Conservation (phyloP, 2,329 filamentous ascomycete genomes). For the Bipolaris cookei region DNA sequence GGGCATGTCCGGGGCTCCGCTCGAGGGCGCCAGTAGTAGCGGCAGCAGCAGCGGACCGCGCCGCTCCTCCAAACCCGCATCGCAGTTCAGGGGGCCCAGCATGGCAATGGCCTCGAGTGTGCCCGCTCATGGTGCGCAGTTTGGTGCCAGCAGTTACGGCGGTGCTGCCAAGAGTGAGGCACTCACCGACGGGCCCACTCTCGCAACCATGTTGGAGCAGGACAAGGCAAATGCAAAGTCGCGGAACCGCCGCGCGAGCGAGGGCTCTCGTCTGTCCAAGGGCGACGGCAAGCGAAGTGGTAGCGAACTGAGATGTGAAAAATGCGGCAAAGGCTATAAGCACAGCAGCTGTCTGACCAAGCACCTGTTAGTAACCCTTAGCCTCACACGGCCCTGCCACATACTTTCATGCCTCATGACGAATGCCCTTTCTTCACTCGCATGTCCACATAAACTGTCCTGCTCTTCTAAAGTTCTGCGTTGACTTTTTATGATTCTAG, state of each 20-base stretch:
- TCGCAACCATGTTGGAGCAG: slow-evolving; percentile 55
- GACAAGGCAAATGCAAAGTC: slow-evolving; percentile 58
- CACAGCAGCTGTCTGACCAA: slow-evolving; percentile 99
- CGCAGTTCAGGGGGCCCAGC: slow-evolving; percentile 55
- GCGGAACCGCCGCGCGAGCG: slow-evolving; percentile 73
- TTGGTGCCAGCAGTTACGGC: slow-evolving; percentile 46
- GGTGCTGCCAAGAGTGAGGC: slow-evolving; percentile 59
- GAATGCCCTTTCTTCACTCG: slow-evolving; percentile 44
- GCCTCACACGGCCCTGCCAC: slow-evolving; percentile 49
- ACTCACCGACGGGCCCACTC: slow-evolving; percentile 71
- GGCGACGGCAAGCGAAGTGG: slow-evolving; percentile 79
- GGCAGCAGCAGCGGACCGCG: slow-evolving; percentile 56
- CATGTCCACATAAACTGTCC: slow-evolving; percentile 18
- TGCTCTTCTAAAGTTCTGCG: slow-evolving; percentile 29
- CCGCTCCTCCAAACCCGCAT: slow-evolving; percentile 67
- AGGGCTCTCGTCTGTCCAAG: slow-evolving; percentile 82
- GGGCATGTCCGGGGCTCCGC: slow-evolving; percentile 67
- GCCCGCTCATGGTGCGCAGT: slow-evolving; percentile 59
- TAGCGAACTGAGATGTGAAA: slow-evolving; percentile 91
- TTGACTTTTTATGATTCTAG: slow-evolving; percentile 62
- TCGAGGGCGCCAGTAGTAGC: slow-evolving; percentile 51
- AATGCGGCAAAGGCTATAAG: slow-evolving; percentile 99
- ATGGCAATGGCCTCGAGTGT: slow-evolving; percentile 67
- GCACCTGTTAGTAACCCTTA: slow-evolving; percentile 92
- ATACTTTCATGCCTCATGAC: slow-evolving; percentile 51